Evolutionary conservation across 1,284 basidiomycete species (phyloP), one percentile per base, ranked within the genome.

Genomic region (Sanguinoderma infundibulare): DNA sequence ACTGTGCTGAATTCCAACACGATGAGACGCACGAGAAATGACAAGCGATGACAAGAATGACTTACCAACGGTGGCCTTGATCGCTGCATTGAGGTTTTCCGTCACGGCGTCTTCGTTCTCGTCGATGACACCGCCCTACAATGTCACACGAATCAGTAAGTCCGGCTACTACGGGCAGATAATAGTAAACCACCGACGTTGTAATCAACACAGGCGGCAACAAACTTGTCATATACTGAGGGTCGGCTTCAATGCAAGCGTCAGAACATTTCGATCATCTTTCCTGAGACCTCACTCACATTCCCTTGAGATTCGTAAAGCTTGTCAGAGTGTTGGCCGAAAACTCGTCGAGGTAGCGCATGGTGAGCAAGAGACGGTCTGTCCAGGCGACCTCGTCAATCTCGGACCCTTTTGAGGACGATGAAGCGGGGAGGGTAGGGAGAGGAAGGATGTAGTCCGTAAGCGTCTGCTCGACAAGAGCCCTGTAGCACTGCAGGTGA

Each of bases 321-420:
- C 73, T 74, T 30, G 94, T 72, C 38, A 98, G 71, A 0, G 82
- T 79, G 52, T 83, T 84, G 44, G 87, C 77, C 0, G 81, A 81
- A 20, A 79, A 79, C 14, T 87, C 86, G 61, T 90, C 86, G n/a
- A 98, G 75, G 66, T 84, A 83, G 46, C 82, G 81, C 82, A 95
- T 89, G 1, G 91, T 89, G 22, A 84, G 82, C 17, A 98, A 78
- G 35, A 98, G 76, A 20, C 90, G 83, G 67, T 97, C 94, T 0
- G 91, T 92, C 96, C 96, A 98, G 0, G 84, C 84, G 1, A 82
- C 83, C 68, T 96, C 94, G 65, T 92, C 88, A 10, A 90, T 78
- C 24, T 91, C 89, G 78, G 78, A 44, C 9, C 76, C 81, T 69
- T 87, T 87, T n/a, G 83, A 75, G 30, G 74, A 74, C 0, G 82